Conservation (phyloP, 2,329 filamentous ascomycete species). For the Trichoderma cornu-damae region DNA sequence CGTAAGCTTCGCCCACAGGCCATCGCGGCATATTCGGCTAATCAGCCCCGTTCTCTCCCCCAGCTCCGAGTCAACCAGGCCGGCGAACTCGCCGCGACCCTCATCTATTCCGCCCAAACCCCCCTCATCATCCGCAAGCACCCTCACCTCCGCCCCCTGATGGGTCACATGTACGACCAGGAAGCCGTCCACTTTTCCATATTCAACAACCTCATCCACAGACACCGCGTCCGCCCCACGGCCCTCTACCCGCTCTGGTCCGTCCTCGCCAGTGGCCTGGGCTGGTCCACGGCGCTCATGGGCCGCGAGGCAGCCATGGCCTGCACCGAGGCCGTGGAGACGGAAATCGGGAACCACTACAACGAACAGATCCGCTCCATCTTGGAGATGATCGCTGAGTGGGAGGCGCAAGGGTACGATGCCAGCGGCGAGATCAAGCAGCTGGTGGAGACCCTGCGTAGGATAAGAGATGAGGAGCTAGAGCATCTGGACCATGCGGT, state of each 20-base stretch:
- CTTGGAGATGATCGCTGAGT: constrained; percentile 72
- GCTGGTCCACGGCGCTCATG: constrained; percentile 84
- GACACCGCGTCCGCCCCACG: constrained; percentile 86
- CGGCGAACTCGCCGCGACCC: constrained; percentile 90
- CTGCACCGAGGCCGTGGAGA: constrained; percentile 97
- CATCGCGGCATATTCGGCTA: neutral
- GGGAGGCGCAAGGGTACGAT: constrained; percentile 72
- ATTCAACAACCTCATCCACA: constrained; percentile 77
- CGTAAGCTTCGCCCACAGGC: constrained; percentile 38
- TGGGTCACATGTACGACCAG: constrained; percentile 98
- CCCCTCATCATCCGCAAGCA: constrained; percentile 73
- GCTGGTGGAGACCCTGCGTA: constrained; percentile 67
- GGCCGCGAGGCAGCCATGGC: constrained; percentile 96
- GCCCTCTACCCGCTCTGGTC: constrained; percentile 90
- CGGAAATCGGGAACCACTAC: constrained; percentile 94
- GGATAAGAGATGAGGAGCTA: constrained; percentile 90
- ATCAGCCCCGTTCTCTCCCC: neutral
- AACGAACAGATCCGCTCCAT: constrained; percentile 83
- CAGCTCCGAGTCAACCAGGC: constrained; percentile 93
- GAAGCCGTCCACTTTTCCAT: constrained; percentile 81
- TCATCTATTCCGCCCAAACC: constrained; percentile 88
- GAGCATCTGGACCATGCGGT: constrained; percentile 96
- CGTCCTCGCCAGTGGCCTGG: constrained; percentile 70
- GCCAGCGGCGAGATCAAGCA: constrained; percentile 71
- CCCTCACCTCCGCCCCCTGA: constrained; percentile 81